Evolutionary conservation across 306 rosid genomes (phyloP), one percentile per base, ranked within the genome.

Genomic region (Rosa rugosa): DNA sequence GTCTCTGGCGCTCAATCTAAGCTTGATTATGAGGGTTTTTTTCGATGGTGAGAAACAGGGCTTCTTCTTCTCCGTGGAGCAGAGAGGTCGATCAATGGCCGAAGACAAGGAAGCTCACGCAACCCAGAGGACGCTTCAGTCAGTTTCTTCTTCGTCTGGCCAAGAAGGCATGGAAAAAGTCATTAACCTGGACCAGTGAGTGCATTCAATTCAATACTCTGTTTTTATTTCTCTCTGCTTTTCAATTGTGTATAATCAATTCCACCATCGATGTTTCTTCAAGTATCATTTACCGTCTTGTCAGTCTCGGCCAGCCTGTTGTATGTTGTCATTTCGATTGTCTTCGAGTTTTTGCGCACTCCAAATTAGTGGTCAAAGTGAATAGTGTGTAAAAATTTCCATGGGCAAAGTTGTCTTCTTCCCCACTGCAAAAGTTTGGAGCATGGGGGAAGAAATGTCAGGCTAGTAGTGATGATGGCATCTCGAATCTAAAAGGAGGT

Each of bases 151-250:
- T 0, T 81, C 88, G 2, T n/a, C 84, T 23, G 84, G 27, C 62
- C 74, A 73, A 7, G 88, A 83, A 40, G 82, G 31, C 18, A 77
- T 62, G 50, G 89, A 88, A 3, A 91, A 70, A 71, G 40, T 89
- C 0, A 77, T 94, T 82, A 88, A 92, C 75, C 88, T 94, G 2
- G 93, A 89, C 47, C 97, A 92, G 97, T 94, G 80, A 91, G 97
- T 91, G 6, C 45, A 63, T 63, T 34, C 66, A 60, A 60, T 25
- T 16, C 83, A 50, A 10, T 4, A 20, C 10, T 41, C 70, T 49
- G 25, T 71, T 63, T 46, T 25, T 74, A 31, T 12, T 67, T 27
- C 68, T n/a, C 14, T 72, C 11, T 31, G 5, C 10, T 25, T n/a
- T 10, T 76, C 8, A 46, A 38, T 53, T 34, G 18, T 50, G 34